phyloP scores from a whole-genome alignment of 225 moss, liverwort and hornwort genomes.

The Neckera pumila region DNA sequence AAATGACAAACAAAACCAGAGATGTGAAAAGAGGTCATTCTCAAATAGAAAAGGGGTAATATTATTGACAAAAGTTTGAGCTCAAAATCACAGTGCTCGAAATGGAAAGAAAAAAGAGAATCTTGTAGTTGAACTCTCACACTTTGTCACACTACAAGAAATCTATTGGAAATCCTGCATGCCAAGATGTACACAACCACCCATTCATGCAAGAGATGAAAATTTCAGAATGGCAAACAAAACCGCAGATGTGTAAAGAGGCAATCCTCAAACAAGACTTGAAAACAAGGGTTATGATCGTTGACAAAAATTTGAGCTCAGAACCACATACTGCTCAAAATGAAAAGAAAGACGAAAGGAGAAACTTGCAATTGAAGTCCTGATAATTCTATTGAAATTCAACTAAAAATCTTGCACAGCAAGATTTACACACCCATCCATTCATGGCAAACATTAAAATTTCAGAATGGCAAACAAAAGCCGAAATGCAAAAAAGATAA shows the following conservation, averaged over 20 bases:
- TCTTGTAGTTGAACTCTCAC: background rate
- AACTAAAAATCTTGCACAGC: too few relatives aligned
- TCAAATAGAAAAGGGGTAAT: background rate
- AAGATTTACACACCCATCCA: too few relatives aligned
- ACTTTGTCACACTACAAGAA: background rate
- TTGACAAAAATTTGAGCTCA: too few relatives aligned
- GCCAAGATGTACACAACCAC: background rate
- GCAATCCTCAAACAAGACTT: background rate
- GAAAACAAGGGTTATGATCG: background rate
- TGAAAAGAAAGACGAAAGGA: too few relatives aligned
- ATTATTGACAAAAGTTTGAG: background rate
- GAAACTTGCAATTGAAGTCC: too few relatives aligned
- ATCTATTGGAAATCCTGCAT: background rate
- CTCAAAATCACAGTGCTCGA: background rate
- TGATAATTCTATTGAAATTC: too few relatives aligned
- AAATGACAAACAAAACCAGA: background rate
- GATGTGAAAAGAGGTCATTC: background rate
- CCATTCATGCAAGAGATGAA: too few relatives aligned
- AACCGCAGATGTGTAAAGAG: background rate
- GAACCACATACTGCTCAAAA: too few relatives aligned
- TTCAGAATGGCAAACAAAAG: too few relatives aligned
- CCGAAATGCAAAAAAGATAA: too few relatives aligned
- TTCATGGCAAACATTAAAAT: too few relatives aligned
- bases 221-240: background rate
- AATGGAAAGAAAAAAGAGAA: too few relatives aligned